Evolutionary conservation across 352 stramenopile species (phyloP).

Genomic region (Aphanomyces astaci): DNA sequence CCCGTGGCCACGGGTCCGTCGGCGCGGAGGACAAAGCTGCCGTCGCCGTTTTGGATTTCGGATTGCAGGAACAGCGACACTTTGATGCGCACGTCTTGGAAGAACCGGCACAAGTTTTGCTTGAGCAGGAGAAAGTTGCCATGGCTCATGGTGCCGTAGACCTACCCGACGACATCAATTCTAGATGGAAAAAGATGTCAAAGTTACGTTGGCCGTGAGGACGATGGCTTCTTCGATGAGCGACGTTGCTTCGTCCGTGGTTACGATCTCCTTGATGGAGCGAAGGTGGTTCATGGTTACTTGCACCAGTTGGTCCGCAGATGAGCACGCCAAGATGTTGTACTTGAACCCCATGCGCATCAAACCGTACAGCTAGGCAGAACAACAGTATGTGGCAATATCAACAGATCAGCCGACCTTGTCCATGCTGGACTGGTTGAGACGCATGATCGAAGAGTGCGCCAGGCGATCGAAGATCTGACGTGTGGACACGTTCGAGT

Average conservation of each 20-base stretch:
- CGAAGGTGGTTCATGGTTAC: conserved; percentile 84
- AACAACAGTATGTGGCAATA: too few relatives aligned
- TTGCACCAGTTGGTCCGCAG: conserved; percentile 77
- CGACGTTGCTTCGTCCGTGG: conserved; percentile 49
- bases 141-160: conserved; percentile 52
- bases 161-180: conserved; percentile 21
- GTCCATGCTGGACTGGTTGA: conserved; percentile 91
- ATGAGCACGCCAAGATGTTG: conserved; percentile 75
- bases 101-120: conserved; percentile 83
- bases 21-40: conserved; percentile 66
- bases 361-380: conserved; percentile 89
- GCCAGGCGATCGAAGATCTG: conserved; percentile 89
- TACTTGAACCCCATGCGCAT: conserved; percentile 96
- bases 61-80: conserved; percentile 88
- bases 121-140: conserved; percentile 78
- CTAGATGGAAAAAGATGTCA: not conserved
- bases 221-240: conserved; percentile 74
- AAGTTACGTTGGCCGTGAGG: conserved; percentile 50
- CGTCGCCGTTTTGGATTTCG: conserved; percentile 75
- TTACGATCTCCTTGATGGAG: conserved; percentile 65
- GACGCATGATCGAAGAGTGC: conserved; percentile 91
- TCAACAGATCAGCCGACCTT: conserved; percentile 44
- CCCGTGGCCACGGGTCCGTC: conserved; percentile 65
- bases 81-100: conserved; percentile 87
- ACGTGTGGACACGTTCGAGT: conserved; percentile 79